Evolutionary conservation across 139 green algal genomes (phyloP).

Genomic region (Chlamydomonas urium): DNA sequence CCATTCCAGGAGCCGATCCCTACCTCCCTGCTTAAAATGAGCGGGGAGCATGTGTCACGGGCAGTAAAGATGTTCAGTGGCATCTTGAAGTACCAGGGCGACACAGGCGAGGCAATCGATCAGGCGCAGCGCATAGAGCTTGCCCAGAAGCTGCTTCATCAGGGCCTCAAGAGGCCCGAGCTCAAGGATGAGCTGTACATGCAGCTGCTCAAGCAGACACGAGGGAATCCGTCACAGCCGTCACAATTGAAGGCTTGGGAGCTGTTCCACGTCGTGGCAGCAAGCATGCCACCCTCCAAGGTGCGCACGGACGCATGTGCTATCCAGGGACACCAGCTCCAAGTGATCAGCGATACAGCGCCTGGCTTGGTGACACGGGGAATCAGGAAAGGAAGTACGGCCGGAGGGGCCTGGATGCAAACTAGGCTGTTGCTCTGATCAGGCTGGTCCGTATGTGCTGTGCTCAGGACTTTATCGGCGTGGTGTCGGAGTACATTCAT

Average conservation of each 20-base stretch:
- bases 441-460: too few relatives aligned
- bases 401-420: too few relatives aligned
- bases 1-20: constrained; percentile 75
- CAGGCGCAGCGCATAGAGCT: constrained; percentile 52
- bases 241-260: constrained; percentile 71
- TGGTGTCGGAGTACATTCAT: constrained; percentile 90
- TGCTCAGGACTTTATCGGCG: constrained; percentile 80
- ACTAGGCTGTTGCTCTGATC: too few relatives aligned
- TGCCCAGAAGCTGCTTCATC: constrained; percentile 87
- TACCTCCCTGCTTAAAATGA: constrained; percentile 82
- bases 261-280: constrained; percentile 82
- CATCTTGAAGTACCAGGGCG: constrained; percentile 81
- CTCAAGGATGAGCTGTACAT: constrained; percentile 91
- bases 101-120: constrained; percentile 39
- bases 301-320: too few relatives aligned
- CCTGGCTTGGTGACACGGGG: too few relatives aligned
- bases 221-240: constrained; percentile 58
- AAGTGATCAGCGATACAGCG: too few relatives aligned
- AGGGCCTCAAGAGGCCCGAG: constrained; percentile 81
- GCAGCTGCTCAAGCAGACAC: constrained; percentile 89
- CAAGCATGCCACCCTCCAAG: constrained; percentile 82
- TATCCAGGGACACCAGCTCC: too few relatives aligned
- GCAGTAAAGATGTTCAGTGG: constrained; percentile 90
- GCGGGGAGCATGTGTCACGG: constrained; percentile 62
- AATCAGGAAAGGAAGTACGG: too few relatives aligned